These are phyloP conservation scores for Deakozyma indianensis DNA, from an alignment of 805 yeast genomes.

Conservation along the genomic window DNA sequence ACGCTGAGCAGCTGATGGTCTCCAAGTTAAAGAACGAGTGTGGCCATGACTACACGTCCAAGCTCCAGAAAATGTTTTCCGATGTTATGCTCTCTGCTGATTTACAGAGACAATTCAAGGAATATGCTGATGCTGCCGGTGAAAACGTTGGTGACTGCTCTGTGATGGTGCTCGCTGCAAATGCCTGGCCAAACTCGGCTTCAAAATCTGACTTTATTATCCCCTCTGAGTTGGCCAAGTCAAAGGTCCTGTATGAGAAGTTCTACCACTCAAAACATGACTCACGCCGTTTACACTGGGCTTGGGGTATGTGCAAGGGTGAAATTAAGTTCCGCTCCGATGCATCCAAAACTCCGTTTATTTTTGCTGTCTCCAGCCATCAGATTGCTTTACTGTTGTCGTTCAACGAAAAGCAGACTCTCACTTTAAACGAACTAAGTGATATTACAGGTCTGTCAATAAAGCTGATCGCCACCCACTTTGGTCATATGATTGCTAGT, in stretches of 20 bases:
- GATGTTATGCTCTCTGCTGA: conserved; percentile 81
- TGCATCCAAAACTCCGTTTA: conserved; percentile 44
- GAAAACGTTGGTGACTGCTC: conserved; percentile 35
- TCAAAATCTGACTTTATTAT: conserved; percentile 37
- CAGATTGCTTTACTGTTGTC: conserved; percentile 80
- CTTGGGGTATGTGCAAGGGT: conserved; percentile 88
- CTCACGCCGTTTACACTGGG: conserved; percentile 88
- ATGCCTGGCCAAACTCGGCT: conserved; percentile 70
- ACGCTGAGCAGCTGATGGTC: conserved; percentile 70
- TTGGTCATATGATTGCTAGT: conserved; percentile 66
- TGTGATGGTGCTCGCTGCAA: conserved; percentile 71
- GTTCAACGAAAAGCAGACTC: conserved; percentile 56
- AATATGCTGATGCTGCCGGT: conserved; percentile 24
- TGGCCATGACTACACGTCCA: conserved; percentile 83
- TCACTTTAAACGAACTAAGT: conserved; percentile 44
- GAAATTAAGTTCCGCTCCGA: conserved; percentile 80
- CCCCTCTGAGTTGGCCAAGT: conserved; percentile 51
- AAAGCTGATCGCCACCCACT: conserved; percentile 57
- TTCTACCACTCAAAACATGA: conserved; percentile 62
- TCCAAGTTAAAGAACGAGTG: conserved; percentile 79
- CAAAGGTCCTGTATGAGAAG: conserved; percentile 52
- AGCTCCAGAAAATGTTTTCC: conserved; percentile 89
- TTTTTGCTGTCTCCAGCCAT: conserved; percentile 65
- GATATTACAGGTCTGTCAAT: conserved; percentile 55
- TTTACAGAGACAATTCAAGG: conserved; percentile 44